Percentiles rank a stretch among this genome's conserved stretches.
Conservation (phyloP, 352 stramenopile genomes). For the Discostella stelligera region DNA sequence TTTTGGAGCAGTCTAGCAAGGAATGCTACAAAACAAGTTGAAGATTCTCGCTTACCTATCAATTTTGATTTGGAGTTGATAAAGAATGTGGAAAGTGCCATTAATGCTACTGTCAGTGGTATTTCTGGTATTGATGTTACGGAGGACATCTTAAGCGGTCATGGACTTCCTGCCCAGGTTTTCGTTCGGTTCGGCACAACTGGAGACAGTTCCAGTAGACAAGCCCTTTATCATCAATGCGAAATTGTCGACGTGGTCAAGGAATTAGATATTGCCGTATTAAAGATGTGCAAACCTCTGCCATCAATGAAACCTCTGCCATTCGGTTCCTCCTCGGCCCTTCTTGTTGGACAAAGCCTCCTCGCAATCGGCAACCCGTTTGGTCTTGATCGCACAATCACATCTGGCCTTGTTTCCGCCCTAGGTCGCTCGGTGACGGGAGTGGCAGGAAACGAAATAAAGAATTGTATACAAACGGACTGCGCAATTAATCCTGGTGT, state of each 20-base stretch:
- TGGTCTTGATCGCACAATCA: conserved; percentile 83
- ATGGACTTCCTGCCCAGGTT: conserved; percentile 43
- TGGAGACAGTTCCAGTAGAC: conserved; percentile 21
- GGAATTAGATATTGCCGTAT: conserved; percentile 67
- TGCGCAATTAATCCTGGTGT: conserved; percentile 62
- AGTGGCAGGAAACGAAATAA: conserved; percentile 53
- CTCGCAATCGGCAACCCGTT: conserved; percentile 87
- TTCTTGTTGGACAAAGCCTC: conserved; percentile 80
- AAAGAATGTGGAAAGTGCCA: conserved; percentile 9
- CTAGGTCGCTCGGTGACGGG: conserved; percentile 69
- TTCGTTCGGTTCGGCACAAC: conserved; percentile 60
- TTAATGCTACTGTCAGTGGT: conserved; percentile 28
- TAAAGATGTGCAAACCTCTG: conserved; percentile 42
- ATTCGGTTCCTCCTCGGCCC: conserved; percentile 59
- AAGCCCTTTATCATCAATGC: conserved; percentile 42
- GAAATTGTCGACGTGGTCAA: conserved; percentile 70
- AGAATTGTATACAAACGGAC: conserved; percentile 78
- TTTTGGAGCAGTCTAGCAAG: conserved; percentile 31
- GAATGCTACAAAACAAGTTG: conserved; percentile 16
- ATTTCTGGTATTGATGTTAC: conserved; percentile 12
- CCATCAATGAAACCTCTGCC: conserved; percentile 12
- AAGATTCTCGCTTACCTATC: background rate
- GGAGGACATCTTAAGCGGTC: background rate
- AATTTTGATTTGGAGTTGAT: conserved; percentile 1
- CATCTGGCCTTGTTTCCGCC: conserved; percentile 79